Percentiles rank a stretch among this genome's conserved stretches.
Evolutionary conservation across 2,329 filamentous ascomycete species (phyloP).

Genomic region (Fusarium compactum): DNA sequence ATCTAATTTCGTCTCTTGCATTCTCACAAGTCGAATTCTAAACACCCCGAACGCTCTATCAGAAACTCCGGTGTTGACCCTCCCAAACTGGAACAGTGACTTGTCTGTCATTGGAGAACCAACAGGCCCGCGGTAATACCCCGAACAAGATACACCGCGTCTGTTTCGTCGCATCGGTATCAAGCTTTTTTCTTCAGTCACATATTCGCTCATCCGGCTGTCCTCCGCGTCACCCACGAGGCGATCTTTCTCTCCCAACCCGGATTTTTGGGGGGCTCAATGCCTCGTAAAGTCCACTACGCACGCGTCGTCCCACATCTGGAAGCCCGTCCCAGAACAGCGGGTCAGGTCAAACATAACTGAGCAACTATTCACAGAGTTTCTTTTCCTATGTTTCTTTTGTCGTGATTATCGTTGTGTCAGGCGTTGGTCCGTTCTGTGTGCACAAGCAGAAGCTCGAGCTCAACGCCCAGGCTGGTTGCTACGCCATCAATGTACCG

Average conservation of each 20-base stretch:
- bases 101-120: conserved; percentile 33
- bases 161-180: conserved; percentile 42
- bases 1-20: not conserved
- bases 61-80: conserved; percentile 26
- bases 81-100: conserved; percentile 34
- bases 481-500: conserved; percentile 44
- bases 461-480: conserved; percentile 35
- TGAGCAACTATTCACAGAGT: conserved; percentile 19
- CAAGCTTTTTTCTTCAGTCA: conserved; percentile 33
- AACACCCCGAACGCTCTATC: not conserved
- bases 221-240: conserved; percentile 28
- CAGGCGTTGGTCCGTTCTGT: conserved; percentile 9
- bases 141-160: conserved; percentile 34
- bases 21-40: not conserved
- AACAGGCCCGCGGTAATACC: conserved; percentile 39
- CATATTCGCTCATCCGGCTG: conserved; percentile 31
- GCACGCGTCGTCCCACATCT: conserved; percentile 33
- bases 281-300: conserved; percentile 22
- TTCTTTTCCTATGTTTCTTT: conserved; percentile 14
- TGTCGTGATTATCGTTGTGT: conserved; percentile 14
- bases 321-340: conserved; percentile 26
- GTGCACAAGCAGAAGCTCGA: conserved; percentile 25
- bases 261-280: conserved; percentile 23
- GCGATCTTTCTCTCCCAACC: conserved; percentile 16
- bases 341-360: conserved; percentile 32